These are phyloP conservation scores for Puccinia polysora DNA, from an alignment of 1,284 basidiomycete species.

Conservation along the genomic window DNA sequence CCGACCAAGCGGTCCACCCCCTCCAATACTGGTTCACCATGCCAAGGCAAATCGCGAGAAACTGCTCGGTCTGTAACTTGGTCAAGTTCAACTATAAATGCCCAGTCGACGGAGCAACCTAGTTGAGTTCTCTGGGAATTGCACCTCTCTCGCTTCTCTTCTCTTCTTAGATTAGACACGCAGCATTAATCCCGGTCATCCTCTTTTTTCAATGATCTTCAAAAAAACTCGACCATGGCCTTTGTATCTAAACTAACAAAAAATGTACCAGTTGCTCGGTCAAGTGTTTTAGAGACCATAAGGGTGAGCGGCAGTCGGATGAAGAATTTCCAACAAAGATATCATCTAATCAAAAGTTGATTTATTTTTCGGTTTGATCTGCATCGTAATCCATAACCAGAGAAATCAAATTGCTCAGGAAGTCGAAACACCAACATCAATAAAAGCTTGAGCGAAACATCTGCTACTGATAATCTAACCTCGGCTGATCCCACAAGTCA, in stretches of 20 bases:
- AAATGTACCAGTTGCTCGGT: slow-evolving; percentile 38
- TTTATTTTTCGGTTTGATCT: neutral
- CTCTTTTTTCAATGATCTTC: slow-evolving; percentile 1
- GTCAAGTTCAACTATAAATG: slow-evolving; percentile 26
- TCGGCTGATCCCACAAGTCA: neutral
- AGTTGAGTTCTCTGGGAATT: slow-evolving; percentile 17
- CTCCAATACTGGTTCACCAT: no score
- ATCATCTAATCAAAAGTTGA: neutral
- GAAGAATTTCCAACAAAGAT: neutral
- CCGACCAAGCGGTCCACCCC: no score
- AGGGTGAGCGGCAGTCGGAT: neutral
- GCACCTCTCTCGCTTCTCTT: neutral
- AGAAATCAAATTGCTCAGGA: slow-evolving; percentile 25
- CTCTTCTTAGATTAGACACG: neutral
- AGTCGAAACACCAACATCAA: neutral
- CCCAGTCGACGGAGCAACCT: slow-evolving; percentile 15
- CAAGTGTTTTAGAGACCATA: slow-evolving; percentile 14
- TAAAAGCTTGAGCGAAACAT: neutral
- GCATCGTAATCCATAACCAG: neutral
- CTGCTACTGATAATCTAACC: neutral
- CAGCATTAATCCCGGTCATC: neutral
- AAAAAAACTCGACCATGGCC: neutral
- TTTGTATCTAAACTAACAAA: no score
- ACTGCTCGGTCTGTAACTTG: slow-evolving; percentile 1
- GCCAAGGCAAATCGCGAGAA: slow-evolving; percentile 1